Conservation (phyloP, 768 basidiomycete species). For the Hemileccinum rubropunctum region DNA sequence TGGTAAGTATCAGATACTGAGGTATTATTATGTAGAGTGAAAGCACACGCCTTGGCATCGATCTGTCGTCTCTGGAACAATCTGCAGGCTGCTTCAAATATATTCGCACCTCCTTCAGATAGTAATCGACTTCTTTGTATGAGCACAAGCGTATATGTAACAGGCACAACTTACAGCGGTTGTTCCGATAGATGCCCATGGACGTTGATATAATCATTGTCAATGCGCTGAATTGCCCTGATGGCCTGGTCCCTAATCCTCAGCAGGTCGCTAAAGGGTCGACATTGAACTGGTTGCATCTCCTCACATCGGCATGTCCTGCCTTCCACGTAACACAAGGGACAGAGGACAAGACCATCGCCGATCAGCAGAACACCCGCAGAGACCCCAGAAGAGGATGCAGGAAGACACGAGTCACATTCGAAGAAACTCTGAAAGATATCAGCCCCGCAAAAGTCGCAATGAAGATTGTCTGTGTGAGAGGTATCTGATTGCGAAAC, state of each 20-base stretch:
- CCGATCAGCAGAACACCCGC: slow-evolving; percentile 27
- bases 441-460: slow-evolving; percentile 81
- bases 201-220: slow-evolving; percentile 7
- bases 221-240: slow-evolving; percentile 21
- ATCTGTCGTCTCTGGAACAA: slow-evolving; percentile 20
- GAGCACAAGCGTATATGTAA: slow-evolving; percentile 5
- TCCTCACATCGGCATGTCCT: slow-evolving; percentile 60
- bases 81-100: slow-evolving; percentile 34
- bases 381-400: slow-evolving; percentile 11
- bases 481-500: slow-evolving; percentile 22
- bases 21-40: background rate
- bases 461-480: slow-evolving; percentile 39
- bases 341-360: slow-evolving; percentile 56
- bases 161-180: slow-evolving; percentile 19
- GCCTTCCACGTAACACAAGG: slow-evolving; percentile 75
- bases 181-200: slow-evolving; percentile 15
- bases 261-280: slow-evolving; percentile 47
- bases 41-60: slow-evolving; percentile 12
- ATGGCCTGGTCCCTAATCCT: slow-evolving; percentile 40
- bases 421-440: slow-evolving; percentile 82
- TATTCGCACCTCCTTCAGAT: slow-evolving; percentile 20
- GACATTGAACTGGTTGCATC: slow-evolving; percentile 63
- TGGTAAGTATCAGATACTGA: slow-evolving; percentile 3
- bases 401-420: slow-evolving; percentile 49
- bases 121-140: slow-evolving; percentile 21